Evolutionary conservation across 2,329 filamentous ascomycete genomes (phyloP).

Genomic region (Cladophialophora psammophila): DNA sequence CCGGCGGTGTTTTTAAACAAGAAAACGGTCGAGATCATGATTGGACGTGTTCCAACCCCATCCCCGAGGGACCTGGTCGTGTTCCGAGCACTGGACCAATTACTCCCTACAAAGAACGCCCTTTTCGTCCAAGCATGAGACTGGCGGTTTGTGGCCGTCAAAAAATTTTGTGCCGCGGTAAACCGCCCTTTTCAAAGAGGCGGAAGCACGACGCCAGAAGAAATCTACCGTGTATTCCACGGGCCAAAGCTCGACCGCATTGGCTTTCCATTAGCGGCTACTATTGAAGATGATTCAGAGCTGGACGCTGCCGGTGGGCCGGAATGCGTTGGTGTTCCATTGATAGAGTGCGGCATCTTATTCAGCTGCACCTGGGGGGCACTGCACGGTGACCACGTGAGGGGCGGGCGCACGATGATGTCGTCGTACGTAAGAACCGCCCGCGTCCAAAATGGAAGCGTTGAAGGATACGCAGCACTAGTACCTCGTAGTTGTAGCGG

Average conservation of each 20-base stretch:
- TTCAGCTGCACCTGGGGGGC: constrained; percentile 4
- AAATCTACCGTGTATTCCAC: background rate
- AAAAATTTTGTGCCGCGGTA: constrained; percentile 22
- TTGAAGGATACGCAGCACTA: background rate
- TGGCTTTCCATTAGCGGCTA: background rate
- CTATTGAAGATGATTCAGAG: constrained; percentile 7
- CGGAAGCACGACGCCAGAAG: background rate
- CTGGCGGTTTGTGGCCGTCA: background rate
- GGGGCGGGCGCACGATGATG: constrained; percentile 28
- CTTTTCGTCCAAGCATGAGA: background rate
- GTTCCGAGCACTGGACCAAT: background rate
- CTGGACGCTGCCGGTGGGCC: background rate
- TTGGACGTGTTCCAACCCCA: constrained; percentile 7
- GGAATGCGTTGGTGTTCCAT: constrained; percentile 1
- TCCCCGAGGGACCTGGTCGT: background rate
- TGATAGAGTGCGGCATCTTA: constrained; percentile 3
- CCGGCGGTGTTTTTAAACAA: background rate
- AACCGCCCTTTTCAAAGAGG: background rate
- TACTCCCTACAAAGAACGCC: background rate
- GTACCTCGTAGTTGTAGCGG: constrained; percentile 4
- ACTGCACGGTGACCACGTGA: constrained; percentile 22
- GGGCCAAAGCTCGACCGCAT: background rate
- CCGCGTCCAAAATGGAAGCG: constrained; percentile 10
- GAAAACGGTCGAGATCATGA: constrained; percentile 7
- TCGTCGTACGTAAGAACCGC: constrained; percentile 18